Evolutionary conservation across 73 alveolate genomes (phyloP).

Genomic region (Tetrahymena elliotti): DNA sequence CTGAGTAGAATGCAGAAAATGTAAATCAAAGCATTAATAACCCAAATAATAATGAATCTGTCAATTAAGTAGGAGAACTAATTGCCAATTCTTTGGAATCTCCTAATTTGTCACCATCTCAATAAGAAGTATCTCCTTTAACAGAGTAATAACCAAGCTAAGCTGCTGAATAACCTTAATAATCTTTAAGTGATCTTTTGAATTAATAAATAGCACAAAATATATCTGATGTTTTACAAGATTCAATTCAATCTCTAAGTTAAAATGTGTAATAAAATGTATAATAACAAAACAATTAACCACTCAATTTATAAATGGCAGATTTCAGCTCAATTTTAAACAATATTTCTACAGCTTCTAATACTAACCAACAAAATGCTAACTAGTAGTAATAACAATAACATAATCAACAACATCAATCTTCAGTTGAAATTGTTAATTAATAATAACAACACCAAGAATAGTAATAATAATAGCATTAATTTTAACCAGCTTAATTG

Average conservation of each 20-base stretch:
- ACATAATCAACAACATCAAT: neutral
- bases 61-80: neutral
- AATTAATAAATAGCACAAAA: neutral
- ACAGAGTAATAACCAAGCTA: neutral
- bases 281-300: too few species aligned
- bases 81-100: neutral
- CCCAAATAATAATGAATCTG: neutral
- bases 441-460: neutral
- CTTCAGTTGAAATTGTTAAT: neutral
- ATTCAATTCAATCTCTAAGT: neutral
- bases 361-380: neutral
- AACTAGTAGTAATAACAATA: neutral
- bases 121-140: neutral
- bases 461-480: neutral
- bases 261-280: neutral
- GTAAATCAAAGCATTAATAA: neutral
- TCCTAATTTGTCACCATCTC: neutral
- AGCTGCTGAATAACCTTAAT: neutral
- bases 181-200: neutral
- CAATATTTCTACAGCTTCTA: neutral
- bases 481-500: neutral
- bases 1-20: neutral
- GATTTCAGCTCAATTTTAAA: neutral
- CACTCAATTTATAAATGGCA: neutral
- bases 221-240: neutral